Evolutionary conservation across 2,329 filamentous ascomycete species (phyloP), one percentile per base, ranked within the genome.

Genomic region (Sporothrix sp.): DNA sequence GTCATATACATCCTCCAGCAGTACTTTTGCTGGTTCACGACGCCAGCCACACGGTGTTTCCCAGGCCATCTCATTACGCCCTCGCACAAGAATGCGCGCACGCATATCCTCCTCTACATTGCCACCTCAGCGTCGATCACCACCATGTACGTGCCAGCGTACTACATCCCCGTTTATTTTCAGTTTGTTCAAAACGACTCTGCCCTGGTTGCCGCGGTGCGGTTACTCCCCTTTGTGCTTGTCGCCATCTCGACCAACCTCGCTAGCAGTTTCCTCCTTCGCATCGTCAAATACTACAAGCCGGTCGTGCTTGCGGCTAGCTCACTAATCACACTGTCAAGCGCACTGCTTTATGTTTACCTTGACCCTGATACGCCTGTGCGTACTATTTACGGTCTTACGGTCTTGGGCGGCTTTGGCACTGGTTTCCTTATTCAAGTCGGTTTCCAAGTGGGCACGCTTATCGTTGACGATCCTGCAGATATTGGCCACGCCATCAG

Each of bases 141-240:
- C 3, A 61, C 61, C 8, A 65, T 68, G 52, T 69, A 67, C 13
- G 61, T 71, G 40, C 57, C 66, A 0, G 63, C 74, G 7, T 79
- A 78, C 62, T 79, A 74, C 60, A 70, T 74, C 7, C 76, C 76
- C 0, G 62, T 79, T 0, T 78, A 69, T 62, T 78, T 78, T 59
- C 71, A 75, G 52, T 79, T 78, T 58, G 66, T 66, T 0, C 65
- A 63, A 3, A 69, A 69, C 4, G 66, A 72, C 27, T 62, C 57
- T 3, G 65, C 70, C 0, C 57, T 74, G 3, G 51, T 37, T 11
- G 32, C 43, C 3, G 43, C 43, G n/a, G 43, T 46, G 14, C 43
- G 43, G 4, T n/a, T 46, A 1, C 60, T 75, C 1, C 72, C 70
- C 2, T 69, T 68, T 55, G 67, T 72, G 48, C 57, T 67, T 18